A percentile compares a stretch with the other conserved stretches of the same genome.
Evolutionary conservation across 768 basidiomycete genomes (phyloP).

Genomic region (Naganishia onofrii): DNA sequence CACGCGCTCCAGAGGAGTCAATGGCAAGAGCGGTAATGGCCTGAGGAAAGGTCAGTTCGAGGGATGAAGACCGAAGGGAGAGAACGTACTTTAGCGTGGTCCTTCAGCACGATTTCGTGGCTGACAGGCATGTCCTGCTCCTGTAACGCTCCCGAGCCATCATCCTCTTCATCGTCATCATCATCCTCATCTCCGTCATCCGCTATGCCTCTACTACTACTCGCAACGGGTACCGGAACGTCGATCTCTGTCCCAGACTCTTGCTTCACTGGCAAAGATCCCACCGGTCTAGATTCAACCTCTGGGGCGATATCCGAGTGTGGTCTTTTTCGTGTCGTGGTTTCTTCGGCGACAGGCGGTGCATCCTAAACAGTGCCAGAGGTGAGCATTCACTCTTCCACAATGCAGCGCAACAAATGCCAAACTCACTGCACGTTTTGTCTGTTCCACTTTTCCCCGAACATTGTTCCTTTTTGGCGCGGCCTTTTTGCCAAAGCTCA

Average conservation of each 20-base stretch:
- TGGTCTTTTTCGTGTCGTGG: conserved; percentile 7
- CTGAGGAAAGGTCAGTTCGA: neutral
- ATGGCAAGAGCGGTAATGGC: conserved; percentile 78
- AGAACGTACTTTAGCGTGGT: conserved; percentile 70
- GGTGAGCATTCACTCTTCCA: neutral
- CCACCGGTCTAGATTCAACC: neutral
- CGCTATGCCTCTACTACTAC: neutral
- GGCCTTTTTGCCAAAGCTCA: conserved; percentile 53
- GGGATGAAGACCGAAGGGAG: neutral
- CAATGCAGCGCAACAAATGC: neutral
- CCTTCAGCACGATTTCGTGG: conserved; percentile 87
- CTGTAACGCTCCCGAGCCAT: conserved; percentile 11
- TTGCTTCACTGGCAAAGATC: neutral
- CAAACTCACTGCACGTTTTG: conserved; percentile 45
- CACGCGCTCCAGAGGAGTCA: conserved; percentile 89
- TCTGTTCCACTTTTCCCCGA: conserved; percentile 47
- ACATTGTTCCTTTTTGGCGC: conserved; percentile 40
- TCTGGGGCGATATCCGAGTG: conserved; percentile 5
- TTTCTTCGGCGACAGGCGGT: neutral
- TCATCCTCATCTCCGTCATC: conserved; percentile 36
- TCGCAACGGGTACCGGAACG: neutral
- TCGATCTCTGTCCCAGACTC: conserved; percentile 7
- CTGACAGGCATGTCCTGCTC: conserved; percentile 73
- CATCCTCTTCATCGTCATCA: conserved; percentile 35
- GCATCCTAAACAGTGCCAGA: neutral